These are phyloP conservation scores for Podospora sp. DNA, from an alignment of 495 filamentous ascomycete species.

Conservation along the genomic window DNA sequence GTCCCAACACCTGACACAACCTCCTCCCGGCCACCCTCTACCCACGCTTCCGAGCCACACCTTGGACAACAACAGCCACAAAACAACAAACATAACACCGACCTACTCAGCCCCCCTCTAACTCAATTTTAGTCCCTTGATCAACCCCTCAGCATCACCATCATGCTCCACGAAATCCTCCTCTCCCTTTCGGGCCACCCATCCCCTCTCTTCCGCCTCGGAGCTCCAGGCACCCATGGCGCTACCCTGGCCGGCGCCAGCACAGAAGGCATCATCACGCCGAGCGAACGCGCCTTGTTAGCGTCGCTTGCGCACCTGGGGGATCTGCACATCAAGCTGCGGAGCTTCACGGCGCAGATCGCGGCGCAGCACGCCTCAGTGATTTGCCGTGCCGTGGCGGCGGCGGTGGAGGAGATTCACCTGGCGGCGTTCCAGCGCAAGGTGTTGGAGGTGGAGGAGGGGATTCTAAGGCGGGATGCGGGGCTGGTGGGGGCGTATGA, in stretches of 20 bases:
- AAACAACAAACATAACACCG: too few species aligned
- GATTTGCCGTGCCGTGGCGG: slow-evolving; percentile 87
- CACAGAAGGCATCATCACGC: slow-evolving; percentile 61
- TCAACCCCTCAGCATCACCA: slow-evolving; percentile 24
- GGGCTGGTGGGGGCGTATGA: slow-evolving; percentile 83
- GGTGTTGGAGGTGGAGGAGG: slow-evolving; percentile 80
- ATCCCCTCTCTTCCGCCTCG: slow-evolving; percentile 73
- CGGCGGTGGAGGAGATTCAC: slow-evolving; percentile 70
- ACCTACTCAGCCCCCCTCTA: background rate
- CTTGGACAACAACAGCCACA: too few species aligned
- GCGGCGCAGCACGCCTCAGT: slow-evolving; percentile 70
- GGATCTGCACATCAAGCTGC: slow-evolving; percentile 71
- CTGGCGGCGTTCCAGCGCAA: slow-evolving; percentile 78
- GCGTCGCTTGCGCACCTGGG: slow-evolving; percentile 73
- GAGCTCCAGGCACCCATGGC: slow-evolving; percentile 38
- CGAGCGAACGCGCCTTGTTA: slow-evolving; percentile 81
- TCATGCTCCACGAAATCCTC: slow-evolving; percentile 96
- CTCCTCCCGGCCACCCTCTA: background rate
- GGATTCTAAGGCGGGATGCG: slow-evolving; percentile 69
- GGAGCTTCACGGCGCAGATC: slow-evolving; percentile 62
- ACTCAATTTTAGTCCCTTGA: background rate
- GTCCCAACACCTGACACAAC: too few species aligned
- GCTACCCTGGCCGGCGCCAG: slow-evolving; percentile 35
- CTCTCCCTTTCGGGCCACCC: slow-evolving; percentile 92
- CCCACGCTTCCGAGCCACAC: background rate